A percentile compares a stretch with the other conserved stretches of the same genome.
Evolutionary conservation across 1,139 yeast genomes (phyloP).

Genomic region (Taphrina confusa): DNA sequence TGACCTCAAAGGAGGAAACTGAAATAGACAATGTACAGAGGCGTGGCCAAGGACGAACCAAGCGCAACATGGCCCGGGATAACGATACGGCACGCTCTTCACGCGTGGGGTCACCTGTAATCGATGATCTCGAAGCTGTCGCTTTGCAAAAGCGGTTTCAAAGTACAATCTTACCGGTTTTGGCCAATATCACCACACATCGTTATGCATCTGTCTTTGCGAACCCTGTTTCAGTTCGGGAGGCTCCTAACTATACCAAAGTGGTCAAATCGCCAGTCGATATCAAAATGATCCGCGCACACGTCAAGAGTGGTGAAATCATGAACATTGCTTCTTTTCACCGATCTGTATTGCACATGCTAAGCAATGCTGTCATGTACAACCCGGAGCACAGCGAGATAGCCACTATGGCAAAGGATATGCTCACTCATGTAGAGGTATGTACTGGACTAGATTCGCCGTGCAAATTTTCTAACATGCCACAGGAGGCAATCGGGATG

Average conservation of each 20-base stretch:
- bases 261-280: slow-evolving; percentile 93
- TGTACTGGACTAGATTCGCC: no score
- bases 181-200: slow-evolving; percentile 19
- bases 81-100: background rate
- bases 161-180: slow-evolving; percentile 9
- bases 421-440: slow-evolving; percentile 22
- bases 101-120: background rate
- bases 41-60: background rate
- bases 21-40: background rate
- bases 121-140: background rate
- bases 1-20: background rate
- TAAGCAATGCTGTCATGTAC: slow-evolving; percentile 83
- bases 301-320: slow-evolving; percentile 80
- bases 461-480: background rate
- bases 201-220: slow-evolving; percentile 27
- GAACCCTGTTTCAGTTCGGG: slow-evolving; percentile 19
- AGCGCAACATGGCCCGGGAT: background rate
- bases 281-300: slow-evolving; percentile 76
- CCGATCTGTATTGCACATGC: slow-evolving; percentile 75
- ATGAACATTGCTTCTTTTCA: slow-evolving; percentile 87
- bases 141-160: slow-evolving; percentile 17
- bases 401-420: slow-evolving; percentile 80
- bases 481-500: slow-evolving; percentile 20
- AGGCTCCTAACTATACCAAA: slow-evolving; percentile 73
- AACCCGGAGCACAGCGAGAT: slow-evolving; percentile 97